Conservation (phyloP, 1,284 basidiomycete genomes). For the Trichosporon sp. region DNA sequence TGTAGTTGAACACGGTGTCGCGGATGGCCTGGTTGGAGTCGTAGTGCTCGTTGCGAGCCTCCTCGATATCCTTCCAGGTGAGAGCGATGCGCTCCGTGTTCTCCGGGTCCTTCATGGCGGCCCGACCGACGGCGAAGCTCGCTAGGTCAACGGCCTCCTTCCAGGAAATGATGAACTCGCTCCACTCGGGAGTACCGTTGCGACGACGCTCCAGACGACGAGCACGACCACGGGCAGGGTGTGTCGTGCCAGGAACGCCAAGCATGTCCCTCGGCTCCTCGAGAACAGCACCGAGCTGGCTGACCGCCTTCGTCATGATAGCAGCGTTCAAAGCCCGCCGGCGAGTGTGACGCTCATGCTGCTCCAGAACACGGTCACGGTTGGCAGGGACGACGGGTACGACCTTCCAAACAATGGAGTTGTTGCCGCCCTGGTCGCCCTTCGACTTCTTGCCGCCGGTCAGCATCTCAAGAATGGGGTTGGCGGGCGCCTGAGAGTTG, state of each 20-base stretch:
- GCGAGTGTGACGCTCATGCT: conserved; percentile 63
- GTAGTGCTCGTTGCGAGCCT: conserved; percentile 25
- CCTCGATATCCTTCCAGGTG: conserved; percentile 42
- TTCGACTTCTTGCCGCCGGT: conserved; percentile 25
- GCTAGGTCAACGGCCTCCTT: conserved; percentile 39
- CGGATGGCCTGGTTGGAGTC: conserved; percentile 14
- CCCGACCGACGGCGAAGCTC: conserved; percentile 36
- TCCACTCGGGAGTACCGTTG: conserved; percentile 58
- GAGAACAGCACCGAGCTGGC: conserved; percentile 70
- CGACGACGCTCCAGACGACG: conserved; percentile 70
- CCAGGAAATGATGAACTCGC: conserved; percentile 40
- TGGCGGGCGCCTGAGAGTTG: background rate
- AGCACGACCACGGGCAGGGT: conserved; percentile 68
- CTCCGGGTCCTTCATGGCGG: conserved; percentile 16
- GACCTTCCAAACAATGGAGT: conserved; percentile 53
- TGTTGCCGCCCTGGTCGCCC: conserved; percentile 17
- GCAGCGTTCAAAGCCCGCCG: conserved; percentile 58
- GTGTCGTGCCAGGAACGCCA: conserved; percentile 47
- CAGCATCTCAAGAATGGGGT: conserved; percentile 31
- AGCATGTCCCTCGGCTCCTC: conserved; percentile 51
- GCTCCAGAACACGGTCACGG: conserved; percentile 65
- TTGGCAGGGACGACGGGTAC: conserved; percentile 69
- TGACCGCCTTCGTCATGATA: conserved; percentile 63
- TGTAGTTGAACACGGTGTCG: conserved; percentile 14
- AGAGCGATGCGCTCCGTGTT: conserved; percentile 19